Percentiles rank a stretch among this genome's conserved stretches.
phyloP scores from a whole-genome alignment of 768 basidiomycete species.

The Obba rivulosa region DNA sequence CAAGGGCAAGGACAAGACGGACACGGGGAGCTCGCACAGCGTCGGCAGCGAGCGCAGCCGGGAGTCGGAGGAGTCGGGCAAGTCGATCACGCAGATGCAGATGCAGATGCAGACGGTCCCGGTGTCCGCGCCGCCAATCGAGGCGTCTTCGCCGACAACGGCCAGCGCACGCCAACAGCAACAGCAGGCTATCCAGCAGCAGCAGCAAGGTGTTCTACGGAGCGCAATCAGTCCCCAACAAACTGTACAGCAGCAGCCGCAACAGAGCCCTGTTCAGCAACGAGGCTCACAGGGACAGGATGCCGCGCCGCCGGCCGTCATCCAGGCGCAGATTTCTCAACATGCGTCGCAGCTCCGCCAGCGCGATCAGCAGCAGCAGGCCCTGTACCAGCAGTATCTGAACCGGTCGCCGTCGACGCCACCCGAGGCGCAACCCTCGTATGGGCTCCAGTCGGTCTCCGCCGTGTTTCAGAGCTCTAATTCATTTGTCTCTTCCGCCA shows the following conservation, averaged over 20 bases:
- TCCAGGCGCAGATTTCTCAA: slow-evolving; percentile 46
- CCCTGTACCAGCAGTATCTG: slow-evolving; percentile 85
- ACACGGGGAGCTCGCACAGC: slow-evolving; percentile 46
- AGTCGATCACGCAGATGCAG: slow-evolving; percentile 40
- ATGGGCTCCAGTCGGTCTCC: slow-evolving; percentile 72
- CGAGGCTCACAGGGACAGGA: slow-evolving; percentile 1
- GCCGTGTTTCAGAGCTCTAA: slow-evolving; percentile 50
- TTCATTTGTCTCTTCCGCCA: slow-evolving; percentile 35
- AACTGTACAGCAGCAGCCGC: slow-evolving; percentile 10
- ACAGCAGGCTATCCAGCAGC: slow-evolving; percentile 46
- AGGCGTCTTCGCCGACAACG: slow-evolving; percentile 45
- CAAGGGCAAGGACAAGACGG: slow-evolving; percentile 60
- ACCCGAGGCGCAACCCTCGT: slow-evolving; percentile 67
- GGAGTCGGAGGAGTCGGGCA: slow-evolving; percentile 60
- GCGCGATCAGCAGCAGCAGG: slow-evolving; percentile 85
- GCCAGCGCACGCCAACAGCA: slow-evolving; percentile 54
- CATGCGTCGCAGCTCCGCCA: slow-evolving; percentile 70
- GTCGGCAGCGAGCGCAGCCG: slow-evolving; percentile 30
- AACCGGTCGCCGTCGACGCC: slow-evolving; percentile 78
- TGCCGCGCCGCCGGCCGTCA: slow-evolving; percentile 20
- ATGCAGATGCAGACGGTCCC: slow-evolving; percentile 28
- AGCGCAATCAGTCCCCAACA: slow-evolving; percentile 6
- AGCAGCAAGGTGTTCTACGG: slow-evolving; percentile 32
- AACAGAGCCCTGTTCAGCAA: slow-evolving; percentile 14
- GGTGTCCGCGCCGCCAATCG: slow-evolving; percentile 16